Evolutionary conservation across 2,329 filamentous ascomycete genomes (phyloP).

Genomic region (Aspergillus luchuensis): DNA sequence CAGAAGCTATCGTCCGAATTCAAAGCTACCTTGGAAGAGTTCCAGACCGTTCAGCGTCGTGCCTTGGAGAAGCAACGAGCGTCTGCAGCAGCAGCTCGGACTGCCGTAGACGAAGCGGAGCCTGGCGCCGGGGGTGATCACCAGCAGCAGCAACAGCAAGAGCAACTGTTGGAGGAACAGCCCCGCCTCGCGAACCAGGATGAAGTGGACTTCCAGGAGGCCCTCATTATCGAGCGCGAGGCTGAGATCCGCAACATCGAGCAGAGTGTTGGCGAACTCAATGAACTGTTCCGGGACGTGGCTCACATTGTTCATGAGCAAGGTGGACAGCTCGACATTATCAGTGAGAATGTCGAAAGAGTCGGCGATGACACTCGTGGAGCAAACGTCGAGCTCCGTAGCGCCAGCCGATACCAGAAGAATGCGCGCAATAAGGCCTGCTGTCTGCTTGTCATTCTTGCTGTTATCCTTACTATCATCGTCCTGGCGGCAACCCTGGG

Average conservation of each 20-base stretch:
- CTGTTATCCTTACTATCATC: constrained; percentile 85
- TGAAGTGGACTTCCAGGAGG: constrained; percentile 97
- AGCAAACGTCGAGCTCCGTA: constrained; percentile 81
- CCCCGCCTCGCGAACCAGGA: constrained; percentile 83
- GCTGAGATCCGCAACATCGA: constrained; percentile 97
- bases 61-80: constrained; percentile 92
- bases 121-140: constrained; percentile 36
- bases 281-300: constrained; percentile 97
- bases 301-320: constrained; percentile 96
- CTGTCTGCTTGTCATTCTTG: constrained; percentile 83
- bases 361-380: constrained; percentile 79
- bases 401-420: constrained; percentile 90
- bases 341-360: constrained; percentile 83
- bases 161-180: constrained; percentile 75
- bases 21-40: constrained; percentile 82
- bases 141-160: constrained; percentile 61
- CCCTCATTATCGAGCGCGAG: constrained; percentile 92
- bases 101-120: constrained; percentile 66
- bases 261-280: constrained; percentile 91
- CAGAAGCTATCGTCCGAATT: constrained; percentile 94
- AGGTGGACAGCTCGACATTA: constrained; percentile 82
- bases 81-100: constrained; percentile 78
- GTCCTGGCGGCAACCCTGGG: constrained; percentile 82
- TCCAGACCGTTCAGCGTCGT: constrained; percentile 85
- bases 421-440: constrained; percentile 93